These are phyloP conservation scores for Mortierella sp. DNA, from an alignment of 371 early-diverging fungal species.

Conservation along the genomic window DNA sequence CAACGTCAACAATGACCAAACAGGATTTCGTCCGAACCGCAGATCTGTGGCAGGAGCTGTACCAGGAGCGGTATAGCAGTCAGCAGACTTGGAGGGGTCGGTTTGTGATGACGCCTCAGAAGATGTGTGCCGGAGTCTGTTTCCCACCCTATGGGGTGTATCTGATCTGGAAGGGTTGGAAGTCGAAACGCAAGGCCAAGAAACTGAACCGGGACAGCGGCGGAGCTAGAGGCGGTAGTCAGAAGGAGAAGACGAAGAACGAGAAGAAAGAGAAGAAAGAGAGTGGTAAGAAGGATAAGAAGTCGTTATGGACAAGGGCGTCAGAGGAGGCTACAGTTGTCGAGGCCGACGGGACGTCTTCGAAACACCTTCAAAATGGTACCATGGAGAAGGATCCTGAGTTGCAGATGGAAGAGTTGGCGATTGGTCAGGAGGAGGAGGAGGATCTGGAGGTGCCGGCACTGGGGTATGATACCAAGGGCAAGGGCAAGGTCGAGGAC, in stretches of 20 bases:
- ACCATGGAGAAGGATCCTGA: conserved; percentile 12
- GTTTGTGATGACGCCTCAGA: conserved; percentile 39
- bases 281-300: not conserved
- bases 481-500: conserved; percentile 28
- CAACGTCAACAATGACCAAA: conserved; percentile 51
- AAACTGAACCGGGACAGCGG: conserved; percentile 22
- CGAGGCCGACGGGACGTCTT: not conserved
- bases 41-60: conserved; percentile 43
- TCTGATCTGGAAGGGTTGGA: conserved; percentile 33
- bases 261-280: conserved; percentile 7
- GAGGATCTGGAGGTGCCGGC: not conserved
- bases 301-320: not conserved
- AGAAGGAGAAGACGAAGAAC: not conserved
- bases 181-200: conserved; percentile 33
- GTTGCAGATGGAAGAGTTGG: conserved; percentile 20
- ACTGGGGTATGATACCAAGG: conserved; percentile 18
- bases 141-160: conserved; percentile 53
- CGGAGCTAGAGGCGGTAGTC: not conserved
- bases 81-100: conserved; percentile 28
- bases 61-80: conserved; percentile 42
- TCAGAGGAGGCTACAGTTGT: not conserved
- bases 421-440: not conserved
- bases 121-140: conserved; percentile 40
- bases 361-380: not conserved
- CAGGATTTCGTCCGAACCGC: conserved; percentile 56